phyloP scores from a whole-genome alignment of 805 yeast genomes.

The Zygoascus biomembranicola region DNA sequence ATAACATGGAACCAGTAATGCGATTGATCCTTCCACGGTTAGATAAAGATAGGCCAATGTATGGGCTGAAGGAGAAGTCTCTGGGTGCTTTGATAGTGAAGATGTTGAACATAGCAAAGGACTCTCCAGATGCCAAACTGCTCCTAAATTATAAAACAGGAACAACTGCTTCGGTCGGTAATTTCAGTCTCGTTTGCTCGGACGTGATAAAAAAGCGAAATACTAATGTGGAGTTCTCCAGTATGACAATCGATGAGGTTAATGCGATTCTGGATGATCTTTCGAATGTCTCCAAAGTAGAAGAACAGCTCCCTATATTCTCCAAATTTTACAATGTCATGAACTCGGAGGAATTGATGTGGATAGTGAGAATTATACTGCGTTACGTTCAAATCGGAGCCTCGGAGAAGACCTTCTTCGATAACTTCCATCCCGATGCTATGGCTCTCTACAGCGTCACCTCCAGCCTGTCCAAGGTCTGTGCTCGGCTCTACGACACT shows the following conservation, averaged over 20 bases:
- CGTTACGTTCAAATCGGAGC: slow-evolving; percentile 41
- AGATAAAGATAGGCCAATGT: slow-evolving; percentile 47
- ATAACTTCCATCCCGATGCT: slow-evolving; percentile 76
- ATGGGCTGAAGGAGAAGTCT: slow-evolving; percentile 54
- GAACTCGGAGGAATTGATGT: slow-evolving; percentile 55
- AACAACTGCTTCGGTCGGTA: slow-evolving; percentile 36
- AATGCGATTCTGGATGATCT: slow-evolving; percentile 40
- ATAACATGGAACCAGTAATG: slow-evolving; percentile 60
- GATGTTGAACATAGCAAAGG: slow-evolving; percentile 49
- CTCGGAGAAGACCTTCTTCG: slow-evolving; percentile 50
- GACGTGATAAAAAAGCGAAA: slow-evolving; percentile 45
- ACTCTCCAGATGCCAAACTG: slow-evolving; percentile 50
- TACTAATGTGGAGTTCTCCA: slow-evolving; percentile 29
- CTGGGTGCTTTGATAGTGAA: slow-evolving; percentile 42
- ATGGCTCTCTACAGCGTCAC: slow-evolving; percentile 54
- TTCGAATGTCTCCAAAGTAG: slow-evolving; percentile 24
- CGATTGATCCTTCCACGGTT: slow-evolving; percentile 53
- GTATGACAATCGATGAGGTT: slow-evolving; percentile 41
- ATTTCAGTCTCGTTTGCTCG: slow-evolving; percentile 42
- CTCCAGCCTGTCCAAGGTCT: slow-evolving; percentile 51
- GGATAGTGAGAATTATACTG: slow-evolving; percentile 60
- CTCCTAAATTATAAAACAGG: slow-evolving; percentile 41
- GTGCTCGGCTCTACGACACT: slow-evolving; percentile 50
- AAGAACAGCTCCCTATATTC: slow-evolving; percentile 37
- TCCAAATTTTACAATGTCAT: slow-evolving; percentile 43